phyloP scores from a whole-genome alignment of 2,329 filamentous ascomycete species.

The Claviceps sp. region DNA sequence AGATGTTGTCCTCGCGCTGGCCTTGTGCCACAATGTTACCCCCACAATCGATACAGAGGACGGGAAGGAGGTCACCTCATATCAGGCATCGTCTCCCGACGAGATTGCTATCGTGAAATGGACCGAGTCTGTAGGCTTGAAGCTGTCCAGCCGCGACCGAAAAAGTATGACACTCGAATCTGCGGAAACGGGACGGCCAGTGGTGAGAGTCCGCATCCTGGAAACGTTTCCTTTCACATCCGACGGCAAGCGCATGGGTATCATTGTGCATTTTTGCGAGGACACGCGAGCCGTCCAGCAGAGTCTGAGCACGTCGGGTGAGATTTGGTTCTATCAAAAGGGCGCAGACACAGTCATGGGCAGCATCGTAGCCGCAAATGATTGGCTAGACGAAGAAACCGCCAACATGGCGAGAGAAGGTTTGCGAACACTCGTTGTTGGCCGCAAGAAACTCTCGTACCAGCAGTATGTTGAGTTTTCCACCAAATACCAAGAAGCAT shows the following conservation, averaged over 20 bases:
- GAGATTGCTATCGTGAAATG: slow-evolving; percentile 96
- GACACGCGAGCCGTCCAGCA: slow-evolving; percentile 33
- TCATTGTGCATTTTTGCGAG: slow-evolving; percentile 76
- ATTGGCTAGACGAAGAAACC: slow-evolving; percentile 98
- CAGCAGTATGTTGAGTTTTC: slow-evolving; percentile 76
- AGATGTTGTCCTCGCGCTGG: slow-evolving; percentile 83
- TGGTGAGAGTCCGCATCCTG: slow-evolving; percentile 77
- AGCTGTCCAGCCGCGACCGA: slow-evolving; percentile 73
- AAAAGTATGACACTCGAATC: slow-evolving; percentile 74
- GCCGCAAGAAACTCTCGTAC: slow-evolving; percentile 70
- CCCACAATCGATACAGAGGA: slow-evolving; percentile 67
- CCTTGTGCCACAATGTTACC: slow-evolving; percentile 93
- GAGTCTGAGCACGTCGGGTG: slow-evolving; percentile 41
- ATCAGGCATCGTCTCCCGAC: slow-evolving; percentile 94
- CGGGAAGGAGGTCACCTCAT: slow-evolving; percentile 64
- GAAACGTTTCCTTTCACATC: slow-evolving; percentile 97
- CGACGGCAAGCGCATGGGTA: slow-evolving; percentile 95
- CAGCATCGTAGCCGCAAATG: slow-evolving; percentile 86
- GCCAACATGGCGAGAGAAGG: slow-evolving; percentile 99
- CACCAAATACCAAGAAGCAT: slow-evolving; percentile 61
- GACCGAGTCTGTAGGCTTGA: slow-evolving; percentile 84
- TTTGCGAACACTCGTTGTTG: slow-evolving; percentile 83
- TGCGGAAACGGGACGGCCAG: slow-evolving; percentile 54
- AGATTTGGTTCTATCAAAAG: slow-evolving; percentile 98
- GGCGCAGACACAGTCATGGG: slow-evolving; percentile 97